phyloP scores from a whole-genome alignment of 2,329 filamentous ascomycete species.

The Sporothrix luriei region DNA sequence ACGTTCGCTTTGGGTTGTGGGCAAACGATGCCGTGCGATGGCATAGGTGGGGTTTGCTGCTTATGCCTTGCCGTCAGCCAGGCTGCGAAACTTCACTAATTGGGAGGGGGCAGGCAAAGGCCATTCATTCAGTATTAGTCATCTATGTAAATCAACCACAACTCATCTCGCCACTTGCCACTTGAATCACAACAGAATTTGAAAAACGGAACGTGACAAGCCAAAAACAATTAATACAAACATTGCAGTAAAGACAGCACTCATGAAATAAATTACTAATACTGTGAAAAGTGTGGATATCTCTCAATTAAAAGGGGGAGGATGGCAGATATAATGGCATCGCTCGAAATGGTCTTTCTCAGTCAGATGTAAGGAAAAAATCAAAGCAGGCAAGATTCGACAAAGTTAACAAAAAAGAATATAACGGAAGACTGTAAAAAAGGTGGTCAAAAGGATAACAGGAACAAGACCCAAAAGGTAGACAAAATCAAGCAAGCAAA shows the following conservation, averaged over 20 bases:
- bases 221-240: too few species aligned
- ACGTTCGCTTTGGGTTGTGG: not conserved
- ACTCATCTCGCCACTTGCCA: constrained; percentile 18
- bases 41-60: constrained; percentile 28
- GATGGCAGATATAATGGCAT: constrained; percentile 26
- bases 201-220: not conserved
- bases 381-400: constrained; percentile 5
- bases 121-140: constrained; percentile 12
- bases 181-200: not conserved
- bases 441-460: not conserved
- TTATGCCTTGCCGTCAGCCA: constrained; percentile 21
- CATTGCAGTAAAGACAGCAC: too few species aligned
- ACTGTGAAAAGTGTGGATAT: constrained; percentile 25
- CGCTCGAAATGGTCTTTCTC: constrained; percentile 22
- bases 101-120: not conserved
- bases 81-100: not conserved
- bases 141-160: not conserved
- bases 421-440: not conserved
- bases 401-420: constrained; percentile 15
- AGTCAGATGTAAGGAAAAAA: constrained; percentile 17
- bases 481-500: not conserved
- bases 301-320: constrained; percentile 24
- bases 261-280: not conserved
- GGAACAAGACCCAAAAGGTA: not conserved
- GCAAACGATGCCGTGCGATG: constrained; percentile 20